These are phyloP conservation scores for Tilletia walkeri DNA, from an alignment of 1,284 basidiomycete genomes.

Conservation along the genomic window DNA sequence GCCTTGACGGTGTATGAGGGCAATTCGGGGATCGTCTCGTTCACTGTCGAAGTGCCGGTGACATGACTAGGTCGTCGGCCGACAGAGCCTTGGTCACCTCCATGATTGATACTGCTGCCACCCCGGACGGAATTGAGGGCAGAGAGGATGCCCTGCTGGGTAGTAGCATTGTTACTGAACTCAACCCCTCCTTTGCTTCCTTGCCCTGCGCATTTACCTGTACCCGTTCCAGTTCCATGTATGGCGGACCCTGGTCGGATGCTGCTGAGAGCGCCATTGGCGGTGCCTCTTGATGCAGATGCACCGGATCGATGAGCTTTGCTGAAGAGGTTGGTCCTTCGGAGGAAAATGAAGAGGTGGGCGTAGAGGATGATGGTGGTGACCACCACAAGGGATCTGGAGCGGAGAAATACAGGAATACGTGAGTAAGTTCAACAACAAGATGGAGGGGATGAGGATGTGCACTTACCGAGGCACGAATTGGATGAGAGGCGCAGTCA, in stretches of 20 bases:
- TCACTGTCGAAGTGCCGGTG: background rate
- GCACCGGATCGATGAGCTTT: conserved; percentile 22
- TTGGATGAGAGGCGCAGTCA: conserved; percentile 37
- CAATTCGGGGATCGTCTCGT: background rate
- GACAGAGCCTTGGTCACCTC: background rate
- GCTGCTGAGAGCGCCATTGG: background rate
- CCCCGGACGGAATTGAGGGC: conserved; percentile 1
- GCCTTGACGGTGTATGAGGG: too few relatives aligned
- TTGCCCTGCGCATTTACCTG: background rate
- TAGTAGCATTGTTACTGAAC: background rate
- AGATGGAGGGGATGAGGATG: background rate
- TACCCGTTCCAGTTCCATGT: background rate
- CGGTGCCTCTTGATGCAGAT: background rate
- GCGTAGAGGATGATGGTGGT: conserved; percentile 46
- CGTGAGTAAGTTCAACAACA: background rate
- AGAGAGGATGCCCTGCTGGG: conserved; percentile 4
- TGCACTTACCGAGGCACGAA: conserved; percentile 32
- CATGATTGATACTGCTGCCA: background rate
- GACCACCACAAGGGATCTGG: conserved; percentile 33
- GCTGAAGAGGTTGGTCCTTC: conserved; percentile 41
- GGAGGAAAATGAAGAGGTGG: conserved; percentile 50
- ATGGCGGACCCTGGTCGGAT: background rate
- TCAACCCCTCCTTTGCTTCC: background rate
- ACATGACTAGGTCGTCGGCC: conserved; percentile 9
- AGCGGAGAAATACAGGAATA: background rate